Percentiles rank a stretch among this genome's conserved stretches.
These are phyloP conservation scores for Claviceps capensis DNA, from an alignment of 2,329 filamentous ascomycete genomes.

Conservation along the genomic window DNA sequence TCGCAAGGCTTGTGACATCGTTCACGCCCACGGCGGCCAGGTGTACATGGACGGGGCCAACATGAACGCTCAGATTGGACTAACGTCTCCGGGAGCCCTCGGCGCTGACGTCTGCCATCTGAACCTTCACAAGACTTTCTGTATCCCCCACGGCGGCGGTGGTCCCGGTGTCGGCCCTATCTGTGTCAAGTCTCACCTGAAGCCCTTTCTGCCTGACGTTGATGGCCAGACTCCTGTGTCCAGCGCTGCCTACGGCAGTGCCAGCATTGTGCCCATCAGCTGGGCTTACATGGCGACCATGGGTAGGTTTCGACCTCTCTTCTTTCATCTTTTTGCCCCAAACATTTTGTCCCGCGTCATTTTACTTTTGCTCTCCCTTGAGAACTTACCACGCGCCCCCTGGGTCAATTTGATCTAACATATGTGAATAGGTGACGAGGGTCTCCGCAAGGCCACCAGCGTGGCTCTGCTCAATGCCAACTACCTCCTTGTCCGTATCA, in stretches of 20 bases:
- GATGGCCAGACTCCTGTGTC: constrained; percentile 47
- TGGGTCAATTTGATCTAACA: background rate
- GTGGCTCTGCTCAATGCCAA: constrained; percentile 93
- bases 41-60: constrained; percentile 99
- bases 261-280: constrained; percentile 84
- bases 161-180: constrained; percentile 91
- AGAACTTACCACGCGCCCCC: background rate
- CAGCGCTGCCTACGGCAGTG: constrained; percentile 74
- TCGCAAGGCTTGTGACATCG: constrained; percentile 71
- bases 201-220: constrained; percentile 45
- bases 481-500: constrained; percentile 82
- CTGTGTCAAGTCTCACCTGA: constrained; percentile 72
- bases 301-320: constrained; percentile 37
- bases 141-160: constrained; percentile 90
- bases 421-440: constrained; percentile 28
- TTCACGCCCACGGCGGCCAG: constrained; percentile 78
- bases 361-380: background rate
- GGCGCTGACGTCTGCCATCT: constrained; percentile 94
- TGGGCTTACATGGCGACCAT: constrained; percentile 95
- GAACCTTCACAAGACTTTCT: constrained; percentile 98
- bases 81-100: constrained; percentile 89
- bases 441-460: constrained; percentile 79
- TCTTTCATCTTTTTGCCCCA: background rate
- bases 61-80: constrained; percentile 95
- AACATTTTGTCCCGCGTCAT: background rate